Conservation (phyloP, 306 rosid genomes). For the Abrus pulchellus region DNA sequence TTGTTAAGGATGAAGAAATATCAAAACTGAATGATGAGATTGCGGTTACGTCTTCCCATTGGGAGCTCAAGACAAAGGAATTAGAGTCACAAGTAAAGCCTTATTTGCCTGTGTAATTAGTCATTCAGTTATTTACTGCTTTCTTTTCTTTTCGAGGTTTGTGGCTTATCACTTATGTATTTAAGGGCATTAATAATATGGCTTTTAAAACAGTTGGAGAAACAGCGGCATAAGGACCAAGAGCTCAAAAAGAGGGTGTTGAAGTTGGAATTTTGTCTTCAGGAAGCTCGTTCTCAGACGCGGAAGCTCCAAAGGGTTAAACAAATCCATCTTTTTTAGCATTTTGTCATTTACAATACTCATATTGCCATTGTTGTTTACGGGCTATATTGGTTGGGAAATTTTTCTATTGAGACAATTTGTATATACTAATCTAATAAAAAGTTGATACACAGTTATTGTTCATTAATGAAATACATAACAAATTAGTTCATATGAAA, state of each 20-base stretch:
- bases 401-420: neutral
- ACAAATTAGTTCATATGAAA: neutral
- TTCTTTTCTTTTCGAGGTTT: constrained; percentile 1
- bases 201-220: constrained; percentile 79
- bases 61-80: constrained; percentile 94
- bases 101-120: neutral
- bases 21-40: constrained; percentile 79
- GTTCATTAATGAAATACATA: neutral
- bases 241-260: too few species aligned
- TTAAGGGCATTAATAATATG: constrained; percentile 19
- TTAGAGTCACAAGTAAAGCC: constrained; percentile 87
- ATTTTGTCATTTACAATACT: too few species aligned
- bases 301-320: too few species aligned
- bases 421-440: too few species aligned
- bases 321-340: too few species aligned
- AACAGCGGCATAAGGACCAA: constrained; percentile 57
- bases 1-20: constrained; percentile 84
- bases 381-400: too few species aligned
- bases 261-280: too few species aligned
- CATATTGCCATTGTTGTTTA: neutral
- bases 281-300: too few species aligned
- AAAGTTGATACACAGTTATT: neutral
- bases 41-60: constrained; percentile 79
- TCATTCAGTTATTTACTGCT: constrained; percentile 1
- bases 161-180: constrained; percentile 31